Evolutionary conservation across 306 rosid species (phyloP).

Genomic region (Alnus glutinosa): DNA sequence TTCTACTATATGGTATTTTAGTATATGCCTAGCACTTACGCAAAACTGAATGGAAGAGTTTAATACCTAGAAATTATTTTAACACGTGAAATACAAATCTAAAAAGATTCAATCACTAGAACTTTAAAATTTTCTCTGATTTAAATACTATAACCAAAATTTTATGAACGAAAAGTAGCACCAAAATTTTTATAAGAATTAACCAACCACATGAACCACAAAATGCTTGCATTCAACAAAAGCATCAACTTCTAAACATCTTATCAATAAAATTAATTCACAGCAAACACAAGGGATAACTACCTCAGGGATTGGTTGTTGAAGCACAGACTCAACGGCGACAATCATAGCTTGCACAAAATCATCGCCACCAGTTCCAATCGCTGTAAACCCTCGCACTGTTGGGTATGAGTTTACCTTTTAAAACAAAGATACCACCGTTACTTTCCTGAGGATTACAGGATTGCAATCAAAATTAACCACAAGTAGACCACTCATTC

Average conservation of each 20-base stretch:
- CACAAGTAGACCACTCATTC: not conserved
- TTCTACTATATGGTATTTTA: not conserved
- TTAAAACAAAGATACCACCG: not conserved
- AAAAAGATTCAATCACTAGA: not conserved
- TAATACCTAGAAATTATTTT: not conserved
- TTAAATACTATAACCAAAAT: not conserved
- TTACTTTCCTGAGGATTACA: not conserved
- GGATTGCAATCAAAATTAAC: not conserved
- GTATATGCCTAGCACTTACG: not conserved
- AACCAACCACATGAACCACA: not conserved
- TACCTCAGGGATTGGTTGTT: conserved; percentile 83
- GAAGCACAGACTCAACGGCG: conserved; percentile 87
- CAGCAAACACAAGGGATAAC: not conserved
- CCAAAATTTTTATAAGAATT: not conserved
- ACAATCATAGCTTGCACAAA: conserved; percentile 91
- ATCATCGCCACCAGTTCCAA: conserved; percentile 92
- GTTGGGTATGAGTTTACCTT: conserved; percentile 95
- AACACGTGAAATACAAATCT: not conserved
- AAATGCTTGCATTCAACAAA: not conserved
- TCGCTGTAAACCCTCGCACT: conserved; percentile 89
- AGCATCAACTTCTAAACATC: not conserved
- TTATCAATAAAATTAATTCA: conserved; percentile 26
- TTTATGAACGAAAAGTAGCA: not conserved
- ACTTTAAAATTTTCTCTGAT: not conserved
- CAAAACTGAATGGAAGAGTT: not conserved